Base-by-base conservation (phyloP, 495 filamentous ascomycete species). In the Aspergillus avenaceus region DNA sequence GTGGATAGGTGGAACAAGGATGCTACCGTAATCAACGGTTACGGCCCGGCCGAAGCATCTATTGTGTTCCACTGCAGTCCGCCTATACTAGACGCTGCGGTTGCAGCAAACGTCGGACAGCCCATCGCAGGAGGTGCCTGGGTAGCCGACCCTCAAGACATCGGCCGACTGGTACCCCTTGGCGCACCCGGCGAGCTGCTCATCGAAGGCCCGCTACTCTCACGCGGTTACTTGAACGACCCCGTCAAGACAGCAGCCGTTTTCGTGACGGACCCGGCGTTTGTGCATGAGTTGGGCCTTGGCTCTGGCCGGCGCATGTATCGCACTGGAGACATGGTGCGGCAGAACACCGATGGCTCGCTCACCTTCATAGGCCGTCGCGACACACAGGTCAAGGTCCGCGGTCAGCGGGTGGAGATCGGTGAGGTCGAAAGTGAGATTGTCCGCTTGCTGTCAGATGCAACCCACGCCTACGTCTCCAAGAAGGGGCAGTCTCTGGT, bases 1-100 rank as follows among this genome's bases (percentile, higher is more conserved):
- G 52, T 75, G 8, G 48, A 53, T 6, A 60, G 56, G n/a, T 81
- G 79, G 79, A 70, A 66, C 8, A 58, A 61, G 13, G 63, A 63
- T 16, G 51, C 66, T 72, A 77, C 0, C 62, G 54, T 22, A 72
- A 78, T 44, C 25, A 23, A 44, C 25, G 18, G 12, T 8, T 44
- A 44, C 25, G 41, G 41, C 2, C 41, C 41, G 24, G 25, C 41
- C 2, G 41, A 44, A n/a, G 13, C 16, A n/a, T n/a, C n/a, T n/a
- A n/a, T n/a, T n/a, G n/a, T n/a, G n/a, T n/a, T n/a, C n/a, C n/a
- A n/a, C n/a, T n/a, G n/a, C n/a, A n/a, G n/a, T n/a, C n/a, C n/a
- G n/a, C n/a, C n/a, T n/a, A n/a, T n/a, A n/a, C n/a, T n/a, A n/a
- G n/a, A n/a, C n/a, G n/a, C n/a, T n/a, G n/a, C n/a, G n/a, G n/a